Conservation (phyloP, 352 stramenopile species). For the Phytophthora fragariae region DNA sequence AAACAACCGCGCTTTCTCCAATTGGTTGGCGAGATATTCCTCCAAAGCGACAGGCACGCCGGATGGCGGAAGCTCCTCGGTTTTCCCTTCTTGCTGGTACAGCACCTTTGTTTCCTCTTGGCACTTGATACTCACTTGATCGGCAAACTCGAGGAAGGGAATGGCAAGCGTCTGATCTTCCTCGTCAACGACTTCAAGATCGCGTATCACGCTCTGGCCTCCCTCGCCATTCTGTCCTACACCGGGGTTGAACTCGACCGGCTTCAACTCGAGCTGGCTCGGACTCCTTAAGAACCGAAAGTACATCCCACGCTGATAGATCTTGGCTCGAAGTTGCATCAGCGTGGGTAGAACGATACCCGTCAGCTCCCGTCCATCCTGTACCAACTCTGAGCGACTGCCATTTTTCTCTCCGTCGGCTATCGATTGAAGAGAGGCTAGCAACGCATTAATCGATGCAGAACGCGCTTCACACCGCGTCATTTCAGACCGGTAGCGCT, state of each 20-base stretch:
- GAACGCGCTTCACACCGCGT: conserved; percentile 79
- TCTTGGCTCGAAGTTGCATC: conserved; percentile 62
- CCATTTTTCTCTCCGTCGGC: conserved; percentile 28
- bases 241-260: conserved; percentile 42
- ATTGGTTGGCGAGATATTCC: conserved; percentile 71
- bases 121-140: conserved; percentile 65
- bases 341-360: conserved; percentile 44
- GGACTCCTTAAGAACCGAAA: conserved; percentile 66
- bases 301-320: conserved; percentile 70
- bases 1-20: conserved; percentile 67
- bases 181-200: conserved; percentile 57
- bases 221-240: conserved; percentile 16
- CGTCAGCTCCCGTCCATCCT: conserved; percentile 16
- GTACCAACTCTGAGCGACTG: background rate
- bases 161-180: conserved; percentile 32
- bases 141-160: conserved; percentile 61
- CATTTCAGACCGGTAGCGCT: conserved; percentile 85
- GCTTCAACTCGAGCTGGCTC: conserved; percentile 53
- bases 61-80: conserved; percentile 66
- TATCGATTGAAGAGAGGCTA: conserved; percentile 59
- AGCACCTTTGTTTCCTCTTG: conserved; percentile 62
- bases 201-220: conserved; percentile 35
- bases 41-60: conserved; percentile 77
- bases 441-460: conserved; percentile 65
- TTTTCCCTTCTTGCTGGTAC: conserved; percentile 69